A percentile compares a stretch with the other conserved stretches of the same genome.
phyloP scores from a whole-genome alignment of 768 basidiomycete species.

The Russula sp. region DNA sequence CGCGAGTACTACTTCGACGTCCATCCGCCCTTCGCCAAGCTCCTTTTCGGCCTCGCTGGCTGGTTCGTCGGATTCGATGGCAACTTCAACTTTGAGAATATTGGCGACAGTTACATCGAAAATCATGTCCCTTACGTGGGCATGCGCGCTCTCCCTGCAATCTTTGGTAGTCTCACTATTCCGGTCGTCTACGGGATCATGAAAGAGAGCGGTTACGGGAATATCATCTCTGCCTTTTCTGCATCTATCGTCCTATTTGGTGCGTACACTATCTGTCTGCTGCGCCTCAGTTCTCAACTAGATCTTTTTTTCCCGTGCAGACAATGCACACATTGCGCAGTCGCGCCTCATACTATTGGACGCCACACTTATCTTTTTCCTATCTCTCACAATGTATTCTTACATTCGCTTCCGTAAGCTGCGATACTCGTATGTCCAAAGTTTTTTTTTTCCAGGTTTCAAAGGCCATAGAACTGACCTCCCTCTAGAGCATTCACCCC shows the following conservation, averaged over 20 bases:
- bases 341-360: constrained; percentile 96
- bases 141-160: constrained; percentile 87
- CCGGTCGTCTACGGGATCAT: constrained; percentile 93
- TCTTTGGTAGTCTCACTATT: constrained; percentile 85
- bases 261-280: constrained; percentile 36
- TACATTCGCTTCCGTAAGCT: constrained; percentile 94
- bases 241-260: constrained; percentile 84
- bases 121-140: constrained; percentile 91
- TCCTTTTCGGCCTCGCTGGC: constrained; percentile 88
- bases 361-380: constrained; percentile 91
- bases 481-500: constrained; percentile 69
- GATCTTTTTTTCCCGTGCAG: constrained; percentile 35
- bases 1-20: constrained; percentile 99
- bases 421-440: constrained; percentile 66
- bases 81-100: constrained; percentile 87
- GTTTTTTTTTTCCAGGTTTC: not conserved
- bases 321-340: constrained; percentile 94
- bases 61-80: constrained; percentile 98
- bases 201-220: constrained; percentile 96
- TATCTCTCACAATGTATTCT: constrained; percentile 86
- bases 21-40: constrained; percentile 94
- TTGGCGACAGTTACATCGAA: constrained; percentile 87
- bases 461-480: constrained; percentile 11
- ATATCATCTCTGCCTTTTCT: constrained; percentile 85
- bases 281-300: not conserved